Evolutionary conservation across 139 green algal species (phyloP).

Genomic region (Parachlorella kessleri): DNA sequence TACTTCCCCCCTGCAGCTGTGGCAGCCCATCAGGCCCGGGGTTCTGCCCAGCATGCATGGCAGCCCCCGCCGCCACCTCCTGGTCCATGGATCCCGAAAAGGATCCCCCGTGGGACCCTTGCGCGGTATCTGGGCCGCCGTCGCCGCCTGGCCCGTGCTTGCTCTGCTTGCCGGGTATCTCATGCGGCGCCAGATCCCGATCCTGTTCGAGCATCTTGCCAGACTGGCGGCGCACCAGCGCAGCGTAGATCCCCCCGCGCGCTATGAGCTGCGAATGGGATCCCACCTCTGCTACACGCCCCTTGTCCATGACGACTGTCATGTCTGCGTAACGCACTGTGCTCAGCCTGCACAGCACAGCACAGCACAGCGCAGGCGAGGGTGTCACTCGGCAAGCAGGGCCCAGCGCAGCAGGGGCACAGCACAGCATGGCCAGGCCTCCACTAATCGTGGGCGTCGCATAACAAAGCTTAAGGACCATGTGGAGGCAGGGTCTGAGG

Average conservation of each 20-base stretch:
- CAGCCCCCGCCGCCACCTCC: too few relatives aligned
- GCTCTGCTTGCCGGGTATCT: slow-evolving; percentile 1
- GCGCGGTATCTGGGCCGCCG: not conserved
- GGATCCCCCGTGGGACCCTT: not conserved
- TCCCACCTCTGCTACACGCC: slow-evolving; percentile 69
- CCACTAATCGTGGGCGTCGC: too few relatives aligned
- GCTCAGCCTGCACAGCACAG: slow-evolving; percentile 48
- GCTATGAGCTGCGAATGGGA: slow-evolving; percentile 63
- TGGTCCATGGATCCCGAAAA: not conserved
- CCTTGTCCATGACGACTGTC: slow-evolving; percentile 80
- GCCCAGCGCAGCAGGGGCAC: not conserved
- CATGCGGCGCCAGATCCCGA: slow-evolving; percentile 29
- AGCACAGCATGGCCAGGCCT: too few relatives aligned
- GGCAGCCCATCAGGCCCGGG: not conserved
- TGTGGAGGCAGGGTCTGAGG: too few relatives aligned
- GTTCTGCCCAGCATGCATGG: not conserved
- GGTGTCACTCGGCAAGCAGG: not conserved
- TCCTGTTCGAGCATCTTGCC: slow-evolving; percentile 24
- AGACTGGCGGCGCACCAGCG: slow-evolving; percentile 43
- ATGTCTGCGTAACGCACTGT: slow-evolving; percentile 77
- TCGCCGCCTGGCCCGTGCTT: not conserved
- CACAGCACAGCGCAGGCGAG: not conserved
- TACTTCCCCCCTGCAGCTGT: not conserved
- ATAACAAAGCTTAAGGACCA: too few relatives aligned
- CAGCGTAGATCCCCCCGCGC: slow-evolving; percentile 37